Evolutionary conservation across 306 rosid species (phyloP).

Genomic region (Gleditsia sinensis): DNA sequence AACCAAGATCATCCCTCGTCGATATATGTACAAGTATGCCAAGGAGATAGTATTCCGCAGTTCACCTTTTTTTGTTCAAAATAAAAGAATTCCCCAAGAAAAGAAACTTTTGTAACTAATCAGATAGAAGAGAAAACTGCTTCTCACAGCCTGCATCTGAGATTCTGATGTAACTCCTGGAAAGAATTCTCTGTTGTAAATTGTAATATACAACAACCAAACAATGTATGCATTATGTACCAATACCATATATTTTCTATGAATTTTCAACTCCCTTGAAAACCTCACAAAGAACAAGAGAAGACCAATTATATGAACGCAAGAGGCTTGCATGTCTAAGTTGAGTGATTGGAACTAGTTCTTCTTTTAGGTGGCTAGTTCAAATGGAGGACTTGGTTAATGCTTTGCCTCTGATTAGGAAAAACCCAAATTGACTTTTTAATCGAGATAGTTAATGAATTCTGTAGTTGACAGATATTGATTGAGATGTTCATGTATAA

Average conservation of each 20-base stretch:
- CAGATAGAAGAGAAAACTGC: neutral
- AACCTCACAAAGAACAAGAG: slow-evolving; percentile 6
- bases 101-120: neutral
- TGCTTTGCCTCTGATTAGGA: neutral
- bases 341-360: neutral
- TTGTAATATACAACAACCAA: neutral
- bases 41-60: neutral
- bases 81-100: neutral
- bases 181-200: neutral
- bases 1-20: slow-evolving; percentile 17
- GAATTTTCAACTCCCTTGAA: neutral
- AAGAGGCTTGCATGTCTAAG: slow-evolving; percentile 16
- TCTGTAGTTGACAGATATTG: neutral
- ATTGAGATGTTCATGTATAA: too few relatives aligned
- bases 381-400: slow-evolving; percentile 14
- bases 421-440: neutral
- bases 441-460: neutral
- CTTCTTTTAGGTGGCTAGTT: slow-evolving; percentile 6
- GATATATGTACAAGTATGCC: neutral
- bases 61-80: neutral
- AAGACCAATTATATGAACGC: neutral
- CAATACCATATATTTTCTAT: neutral
- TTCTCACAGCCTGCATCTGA: neutral
- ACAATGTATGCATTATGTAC: neutral
- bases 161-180: slow-evolving; percentile 6